Conservation (phyloP, 225 moss, liverwort and hornwort genomes). For the Physcomitrium patens region DNA sequence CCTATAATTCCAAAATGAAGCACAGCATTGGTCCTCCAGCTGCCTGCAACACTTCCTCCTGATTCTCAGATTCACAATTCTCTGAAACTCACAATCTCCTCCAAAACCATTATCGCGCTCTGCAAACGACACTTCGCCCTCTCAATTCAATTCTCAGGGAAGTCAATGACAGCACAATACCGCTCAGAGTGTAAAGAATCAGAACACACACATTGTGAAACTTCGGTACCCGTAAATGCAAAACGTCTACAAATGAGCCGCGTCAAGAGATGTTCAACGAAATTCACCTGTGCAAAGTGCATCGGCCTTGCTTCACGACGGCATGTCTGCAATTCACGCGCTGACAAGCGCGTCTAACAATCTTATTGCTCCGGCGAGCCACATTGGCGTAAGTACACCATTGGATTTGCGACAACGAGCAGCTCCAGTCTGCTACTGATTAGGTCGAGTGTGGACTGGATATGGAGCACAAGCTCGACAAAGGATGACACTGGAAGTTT, state of each 20-base stretch:
- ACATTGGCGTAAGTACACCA: neutral
- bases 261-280: neutral
- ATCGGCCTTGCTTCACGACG: neutral
- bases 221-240: neutral
- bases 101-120: neutral
- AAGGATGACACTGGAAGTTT: constrained; percentile 22
- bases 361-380: neutral
- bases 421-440: neutral
- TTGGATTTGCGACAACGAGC: neutral
- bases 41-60: neutral
- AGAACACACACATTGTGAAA: constrained; percentile 1
- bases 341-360: neutral
- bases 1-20: constrained; percentile 5
- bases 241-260: neutral
- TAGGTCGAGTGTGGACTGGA: neutral
- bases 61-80: neutral
- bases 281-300: neutral
- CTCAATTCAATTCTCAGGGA: constrained; percentile 9
- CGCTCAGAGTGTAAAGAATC: neutral
- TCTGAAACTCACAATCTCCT: constrained; percentile 19
- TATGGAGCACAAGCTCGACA: neutral
- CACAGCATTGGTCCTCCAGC: neutral
- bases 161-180: constrained; percentile 2
- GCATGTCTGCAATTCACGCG: neutral
- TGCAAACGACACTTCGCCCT: neutral